Conservation (phyloP, 352 stramenopile species). For the Stramenopiles sp. region DNA sequence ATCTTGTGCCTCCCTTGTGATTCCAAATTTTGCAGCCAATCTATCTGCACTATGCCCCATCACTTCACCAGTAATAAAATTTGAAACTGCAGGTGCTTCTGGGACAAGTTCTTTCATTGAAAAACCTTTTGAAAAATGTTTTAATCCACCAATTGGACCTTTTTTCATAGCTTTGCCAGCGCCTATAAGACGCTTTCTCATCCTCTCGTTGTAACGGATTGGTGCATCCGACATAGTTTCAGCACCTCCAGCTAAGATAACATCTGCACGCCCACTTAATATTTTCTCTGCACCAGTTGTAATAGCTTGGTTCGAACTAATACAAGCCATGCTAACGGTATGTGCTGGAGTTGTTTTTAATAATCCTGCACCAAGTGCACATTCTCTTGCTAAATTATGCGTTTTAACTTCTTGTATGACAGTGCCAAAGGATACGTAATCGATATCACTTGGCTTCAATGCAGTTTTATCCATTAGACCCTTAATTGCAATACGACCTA, state of each 20-base stretch:
- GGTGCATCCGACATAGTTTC: constrained; percentile 94
- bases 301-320: constrained; percentile 85
- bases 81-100: constrained; percentile 88
- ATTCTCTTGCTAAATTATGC: constrained; percentile 90
- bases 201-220: constrained; percentile 75
- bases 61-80: constrained; percentile 94
- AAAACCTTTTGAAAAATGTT: constrained; percentile 78
- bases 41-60: constrained; percentile 93
- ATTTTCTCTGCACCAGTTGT: constrained; percentile 82
- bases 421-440: constrained; percentile 87
- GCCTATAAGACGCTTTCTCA: constrained; percentile 48
- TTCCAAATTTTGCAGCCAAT: constrained; percentile 71
- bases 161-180: constrained; percentile 85
- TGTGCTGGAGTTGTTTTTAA: constrained; percentile 75
- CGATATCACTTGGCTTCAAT: constrained; percentile 74
- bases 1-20: constrained; percentile 84
- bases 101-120: constrained; percentile 65
- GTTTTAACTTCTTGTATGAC: constrained; percentile 88
- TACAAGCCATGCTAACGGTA: constrained; percentile 86
- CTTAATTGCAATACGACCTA: constrained; percentile 83
- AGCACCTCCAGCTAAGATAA: constrained; percentile 80
- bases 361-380: constrained; percentile 81
- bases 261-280: constrained; percentile 69
- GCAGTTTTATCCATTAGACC: constrained; percentile 81
- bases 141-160: constrained; percentile 48